A percentile compares a stretch with the other conserved stretches of the same genome.
Conservation (phyloP, 2,329 filamentous ascomycete genomes). For the Stemphylium beticola region DNA sequence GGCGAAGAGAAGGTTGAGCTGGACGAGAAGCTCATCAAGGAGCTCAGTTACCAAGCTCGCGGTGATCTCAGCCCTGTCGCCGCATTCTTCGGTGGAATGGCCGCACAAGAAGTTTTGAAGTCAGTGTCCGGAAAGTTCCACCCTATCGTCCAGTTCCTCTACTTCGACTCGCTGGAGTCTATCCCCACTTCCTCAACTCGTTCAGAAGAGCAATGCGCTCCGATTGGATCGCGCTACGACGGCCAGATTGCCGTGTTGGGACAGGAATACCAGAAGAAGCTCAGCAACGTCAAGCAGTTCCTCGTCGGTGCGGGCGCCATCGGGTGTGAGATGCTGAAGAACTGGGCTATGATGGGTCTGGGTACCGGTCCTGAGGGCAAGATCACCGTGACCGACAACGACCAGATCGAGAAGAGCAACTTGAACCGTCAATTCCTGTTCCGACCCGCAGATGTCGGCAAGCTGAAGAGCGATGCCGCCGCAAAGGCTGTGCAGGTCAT, state of each 20-base stretch:
- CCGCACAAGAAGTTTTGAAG: slow-evolving; percentile 94
- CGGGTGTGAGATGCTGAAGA: slow-evolving; percentile 98
- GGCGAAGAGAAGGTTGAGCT: slow-evolving; percentile 78
- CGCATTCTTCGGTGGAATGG: slow-evolving; percentile 91
- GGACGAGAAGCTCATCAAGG: slow-evolving; percentile 89
- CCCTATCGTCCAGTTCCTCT: slow-evolving; percentile 94
- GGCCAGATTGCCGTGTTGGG: slow-evolving; percentile 97
- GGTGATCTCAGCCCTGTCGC: slow-evolving; percentile 93
- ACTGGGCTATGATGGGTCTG: slow-evolving; percentile 98
- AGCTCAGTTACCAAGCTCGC: slow-evolving; percentile 91
- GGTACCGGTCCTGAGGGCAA: slow-evolving; percentile 86
- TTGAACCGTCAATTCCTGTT: slow-evolving; percentile 97
- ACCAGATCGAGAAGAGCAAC: slow-evolving; percentile 98
- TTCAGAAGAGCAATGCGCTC: slow-evolving; percentile 87
- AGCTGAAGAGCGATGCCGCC: slow-evolving; percentile 95
- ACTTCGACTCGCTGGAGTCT: slow-evolving; percentile 98
- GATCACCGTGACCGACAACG: slow-evolving; percentile 95
- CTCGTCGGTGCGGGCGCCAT: slow-evolving; percentile 96
- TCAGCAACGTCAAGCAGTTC: slow-evolving; percentile 89
- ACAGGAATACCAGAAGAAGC: slow-evolving; percentile 89
- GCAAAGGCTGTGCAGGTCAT: slow-evolving; percentile 88
- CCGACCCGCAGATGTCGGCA: slow-evolving; percentile 88
- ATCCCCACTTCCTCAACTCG: slow-evolving; percentile 76
- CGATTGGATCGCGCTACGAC: slow-evolving; percentile 85
- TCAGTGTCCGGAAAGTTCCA: slow-evolving; percentile 97